These are phyloP conservation scores for Auricularia sp. DNA, from an alignment of 768 basidiomycete genomes.

Conservation along the genomic window DNA sequence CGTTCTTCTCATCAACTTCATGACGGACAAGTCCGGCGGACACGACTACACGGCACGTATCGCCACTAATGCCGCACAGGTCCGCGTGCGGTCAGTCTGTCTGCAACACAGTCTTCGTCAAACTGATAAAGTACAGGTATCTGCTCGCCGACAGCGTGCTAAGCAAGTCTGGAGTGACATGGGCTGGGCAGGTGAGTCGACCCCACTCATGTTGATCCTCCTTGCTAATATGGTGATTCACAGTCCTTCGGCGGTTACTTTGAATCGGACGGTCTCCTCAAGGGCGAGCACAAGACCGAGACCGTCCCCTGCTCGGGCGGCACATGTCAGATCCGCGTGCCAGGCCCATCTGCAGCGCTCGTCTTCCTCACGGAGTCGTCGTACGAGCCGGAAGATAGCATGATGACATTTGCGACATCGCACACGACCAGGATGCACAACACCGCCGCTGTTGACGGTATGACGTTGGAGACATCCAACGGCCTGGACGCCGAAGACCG, in stretches of 20 bases:
- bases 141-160: constrained; percentile 36
- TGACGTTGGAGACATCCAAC: constrained; percentile 30
- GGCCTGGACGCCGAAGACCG: constrained; percentile 15
- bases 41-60: constrained; percentile 29
- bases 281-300: constrained; percentile 15
- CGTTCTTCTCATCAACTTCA: constrained; percentile 41
- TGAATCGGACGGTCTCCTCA: constrained; percentile 31
- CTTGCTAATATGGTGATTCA: background rate
- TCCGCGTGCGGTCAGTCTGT: constrained; percentile 42
- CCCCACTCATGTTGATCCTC: background rate
- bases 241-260: constrained; percentile 23
- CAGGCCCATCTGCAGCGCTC: constrained; percentile 21
- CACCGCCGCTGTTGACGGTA: constrained; percentile 27
- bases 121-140: constrained; percentile 31
- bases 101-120: background rate
- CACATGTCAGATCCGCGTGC: constrained; percentile 18
- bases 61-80: constrained; percentile 32
- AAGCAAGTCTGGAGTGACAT: constrained; percentile 57
- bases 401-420: constrained; percentile 15
- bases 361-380: constrained; percentile 15
- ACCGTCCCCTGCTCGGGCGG: constrained; percentile 18
- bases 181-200: constrained; percentile 51
- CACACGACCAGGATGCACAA: constrained; percentile 12
- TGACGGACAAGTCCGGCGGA: constrained; percentile 32
- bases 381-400: constrained; percentile 5